Conservation (phyloP, 2,329 filamentous ascomycete species). For the Aspergillus floridensis region DNA sequence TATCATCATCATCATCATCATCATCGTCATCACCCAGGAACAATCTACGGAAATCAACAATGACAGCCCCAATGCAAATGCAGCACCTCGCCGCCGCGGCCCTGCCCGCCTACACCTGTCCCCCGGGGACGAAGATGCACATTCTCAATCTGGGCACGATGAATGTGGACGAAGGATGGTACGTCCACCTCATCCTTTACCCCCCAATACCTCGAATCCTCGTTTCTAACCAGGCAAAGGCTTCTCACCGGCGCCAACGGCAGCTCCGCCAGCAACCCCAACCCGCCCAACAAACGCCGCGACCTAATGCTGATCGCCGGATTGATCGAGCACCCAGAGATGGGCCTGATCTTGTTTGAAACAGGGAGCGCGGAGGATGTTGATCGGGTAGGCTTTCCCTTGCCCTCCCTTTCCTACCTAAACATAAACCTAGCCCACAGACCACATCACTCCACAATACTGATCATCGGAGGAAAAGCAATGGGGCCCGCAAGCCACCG, state of each 20-base stretch:
- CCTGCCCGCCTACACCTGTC: too few relatives aligned
- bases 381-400: slow-evolving; percentile 28
- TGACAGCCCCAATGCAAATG: too few relatives aligned
- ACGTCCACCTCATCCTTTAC: too few relatives aligned
- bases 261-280: slow-evolving; percentile 34
- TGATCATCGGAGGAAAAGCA: slow-evolving; percentile 15
- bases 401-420: too few relatives aligned
- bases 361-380: slow-evolving; percentile 48
- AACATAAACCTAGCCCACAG: neutral
- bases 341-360: slow-evolving; percentile 48
- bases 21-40: too few relatives aligned
- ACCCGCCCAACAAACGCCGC: slow-evolving; percentile 43
- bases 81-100: too few relatives aligned
- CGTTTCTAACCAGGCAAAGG: slow-evolving; percentile 12
- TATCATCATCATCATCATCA: too few relatives aligned
- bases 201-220: too few relatives aligned
- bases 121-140: too few relatives aligned
- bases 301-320: slow-evolving; percentile 43
- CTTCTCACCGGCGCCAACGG: slow-evolving; percentile 43
- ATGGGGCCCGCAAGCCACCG: slow-evolving; percentile 37
- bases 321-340: slow-evolving; percentile 46
- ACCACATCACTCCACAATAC: neutral
- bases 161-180: too few relatives aligned
- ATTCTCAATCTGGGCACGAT: too few relatives aligned
- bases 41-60: too few relatives aligned